Evolutionary conservation across 2,329 filamentous ascomycete genomes (phyloP).

Genomic region (Macrophomina tecta): DNA sequence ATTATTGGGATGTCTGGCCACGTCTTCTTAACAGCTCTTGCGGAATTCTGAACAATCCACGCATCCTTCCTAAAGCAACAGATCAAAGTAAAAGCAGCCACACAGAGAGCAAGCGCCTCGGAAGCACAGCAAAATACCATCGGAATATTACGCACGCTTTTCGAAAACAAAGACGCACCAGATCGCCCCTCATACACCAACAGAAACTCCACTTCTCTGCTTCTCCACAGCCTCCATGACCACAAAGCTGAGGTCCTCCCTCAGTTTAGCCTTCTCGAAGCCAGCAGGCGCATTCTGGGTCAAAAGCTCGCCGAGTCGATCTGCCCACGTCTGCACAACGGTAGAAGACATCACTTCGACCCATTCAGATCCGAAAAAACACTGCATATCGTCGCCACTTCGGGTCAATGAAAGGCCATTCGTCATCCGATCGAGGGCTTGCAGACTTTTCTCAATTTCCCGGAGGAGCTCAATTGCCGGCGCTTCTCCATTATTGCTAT

Average conservation of each 20-base stretch:
- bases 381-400: no score
- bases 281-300: background rate
- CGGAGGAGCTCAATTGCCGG: background rate
- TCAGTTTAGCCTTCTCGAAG: background rate
- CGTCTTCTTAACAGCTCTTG: no score
- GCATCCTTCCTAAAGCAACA: no score
- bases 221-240: background rate
- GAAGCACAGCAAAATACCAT: no score
- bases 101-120: no score
- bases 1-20: no score
- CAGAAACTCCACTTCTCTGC: background rate
- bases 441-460: background rate
- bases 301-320: background rate
- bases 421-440: background rate
- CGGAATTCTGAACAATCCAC: no score
- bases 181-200: background rate
- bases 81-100: no score
- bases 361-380: background rate
- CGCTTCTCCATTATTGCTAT: background rate
- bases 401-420: background rate
- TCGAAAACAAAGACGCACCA: background rate
- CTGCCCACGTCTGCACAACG: slow-evolving; percentile 10
- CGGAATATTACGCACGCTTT: background rate
- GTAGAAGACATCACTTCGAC: background rate
- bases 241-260: slow-evolving; percentile 13